These are phyloP conservation scores for Curvularia hawaiiensis DNA, from an alignment of 2,329 filamentous ascomycete species.

Conservation along the genomic window DNA sequence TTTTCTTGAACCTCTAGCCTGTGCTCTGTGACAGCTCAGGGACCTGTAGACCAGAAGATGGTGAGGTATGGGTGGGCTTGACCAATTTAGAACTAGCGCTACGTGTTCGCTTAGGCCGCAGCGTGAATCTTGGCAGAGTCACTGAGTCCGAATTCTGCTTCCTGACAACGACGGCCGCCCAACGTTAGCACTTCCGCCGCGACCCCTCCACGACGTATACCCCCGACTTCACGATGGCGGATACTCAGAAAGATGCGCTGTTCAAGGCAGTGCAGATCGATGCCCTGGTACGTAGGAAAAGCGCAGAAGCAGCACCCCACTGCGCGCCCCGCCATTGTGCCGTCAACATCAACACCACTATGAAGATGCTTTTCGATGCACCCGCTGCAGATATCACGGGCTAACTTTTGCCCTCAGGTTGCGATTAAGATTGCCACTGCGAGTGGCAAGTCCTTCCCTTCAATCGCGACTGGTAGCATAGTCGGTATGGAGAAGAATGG, in stretches of 20 bases:
- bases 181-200: constrained; percentile 24
- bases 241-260: constrained; percentile 53
- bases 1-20: neutral
- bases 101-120: constrained; percentile 19
- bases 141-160: constrained; percentile 24
- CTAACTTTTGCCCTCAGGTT: constrained; percentile 62
- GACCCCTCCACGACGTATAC: constrained; percentile 13
- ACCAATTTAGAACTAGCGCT: constrained; percentile 16
- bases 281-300: constrained; percentile 73
- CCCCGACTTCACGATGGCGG: constrained; percentile 42
- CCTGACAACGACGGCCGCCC: constrained; percentile 26
- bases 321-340: constrained; percentile 36
- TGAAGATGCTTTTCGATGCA: neutral
- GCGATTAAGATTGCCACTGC: constrained; percentile 99
- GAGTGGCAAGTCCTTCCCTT: constrained; percentile 85
- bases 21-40: neutral
- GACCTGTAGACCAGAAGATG: neutral
- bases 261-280: constrained; percentile 92
- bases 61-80: constrained; percentile 1
- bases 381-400: constrained; percentile 1
- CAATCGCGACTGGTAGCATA: constrained; percentile 84
- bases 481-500: constrained; percentile 90
- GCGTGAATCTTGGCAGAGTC: constrained; percentile 30
- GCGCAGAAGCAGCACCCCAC: constrained; percentile 40
- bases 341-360: constrained; percentile 5